Base-by-base conservation (phyloP, 306 rosid species). In the Quercus wislizeni region DNA sequence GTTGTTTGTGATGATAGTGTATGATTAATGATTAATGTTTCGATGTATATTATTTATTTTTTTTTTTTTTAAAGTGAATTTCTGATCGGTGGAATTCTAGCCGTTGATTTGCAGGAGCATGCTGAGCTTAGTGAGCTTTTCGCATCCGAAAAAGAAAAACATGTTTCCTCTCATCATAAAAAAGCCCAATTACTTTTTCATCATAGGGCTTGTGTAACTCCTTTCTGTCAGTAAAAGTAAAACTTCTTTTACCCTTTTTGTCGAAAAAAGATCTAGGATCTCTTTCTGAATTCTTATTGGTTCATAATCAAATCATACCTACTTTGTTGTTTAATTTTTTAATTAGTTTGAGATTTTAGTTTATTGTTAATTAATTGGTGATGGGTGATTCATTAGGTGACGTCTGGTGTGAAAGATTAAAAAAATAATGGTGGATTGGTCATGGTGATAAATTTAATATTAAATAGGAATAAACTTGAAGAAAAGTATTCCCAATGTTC, bases 231-330 rank as follows among this genome's bases (percentile, higher is more conserved):
- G 84, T 80, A 67, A 76, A 85, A 72, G 61, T 79, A 41, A 41
- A 41, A 41, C 46, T 77, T 69, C 68, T 80, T 9, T 68, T 80
- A 18, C 65, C 61, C 71, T 27, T 30, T 49, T 41, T 43, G 54
- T 49, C 3, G 54, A 10, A n/a, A 33, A 23, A 14, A 5, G 78
- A 79, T 88, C 82, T 71, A 87, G 87, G 75, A 90, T 90, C 90
- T 81, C 63, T 87, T 90, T 75, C 87, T 76, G 74, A 76, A 59
- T 61, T 85, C 67, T 55, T 57, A 87, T 92, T 86, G 91, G 92
- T 13, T 59, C 21, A 25, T 41, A 8, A 38, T 38, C 46, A 38
- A 38, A 38, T 18, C 18, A 17, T 55, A 21, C 55, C 76, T 13
- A 7, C 68, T 20, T 25, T 59, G 57, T 72, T 70, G 5, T 17